Percentiles rank a stretch among this genome's conserved stretches.
phyloP scores from a whole-genome alignment of 768 basidiomycete species.

The Macrolepiota albuminosa region DNA sequence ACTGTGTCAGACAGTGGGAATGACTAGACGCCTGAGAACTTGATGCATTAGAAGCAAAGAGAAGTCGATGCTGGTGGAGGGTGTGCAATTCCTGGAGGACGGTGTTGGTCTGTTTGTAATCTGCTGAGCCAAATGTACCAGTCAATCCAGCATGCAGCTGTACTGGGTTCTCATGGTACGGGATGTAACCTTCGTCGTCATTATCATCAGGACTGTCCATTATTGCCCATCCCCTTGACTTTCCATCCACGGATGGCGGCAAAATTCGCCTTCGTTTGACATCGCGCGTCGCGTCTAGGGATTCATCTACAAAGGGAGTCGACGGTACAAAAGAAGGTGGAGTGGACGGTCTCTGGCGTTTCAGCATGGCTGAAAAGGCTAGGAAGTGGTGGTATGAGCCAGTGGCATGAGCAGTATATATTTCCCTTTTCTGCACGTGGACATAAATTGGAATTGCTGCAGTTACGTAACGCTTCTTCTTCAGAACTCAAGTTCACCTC shows the following conservation, averaged over 20 bases:
- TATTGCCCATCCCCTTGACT: slow-evolving; percentile 41
- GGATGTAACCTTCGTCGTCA: slow-evolving; percentile 26
- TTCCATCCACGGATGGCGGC: slow-evolving; percentile 51
- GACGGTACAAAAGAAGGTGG: slow-evolving; percentile 32
- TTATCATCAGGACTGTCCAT: slow-evolving; percentile 24
- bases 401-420: slow-evolving; percentile 1
- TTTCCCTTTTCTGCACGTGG: slow-evolving; percentile 5
- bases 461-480: slow-evolving; percentile 9
- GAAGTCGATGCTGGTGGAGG: slow-evolving; percentile 57
- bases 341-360: slow-evolving; percentile 45
- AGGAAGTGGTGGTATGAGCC: not conserved
- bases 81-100: slow-evolving; percentile 69
- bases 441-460: not conserved
- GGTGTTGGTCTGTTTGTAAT: slow-evolving; percentile 60
- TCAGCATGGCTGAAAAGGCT: slow-evolving; percentile 36
- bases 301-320: slow-evolving; percentile 23
- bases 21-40: not conserved
- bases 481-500: not conserved
- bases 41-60: slow-evolving; percentile 28
- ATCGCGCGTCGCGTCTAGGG: slow-evolving; percentile 24
- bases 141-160: slow-evolving; percentile 18
- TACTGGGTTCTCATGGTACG: slow-evolving; percentile 13
- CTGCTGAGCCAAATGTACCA: slow-evolving; percentile 19
- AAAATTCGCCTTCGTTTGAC: slow-evolving; percentile 51
- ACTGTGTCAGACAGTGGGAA: not conserved